These are phyloP conservation scores for Bipolaris sorokiniana DNA, from an alignment of 2,329 filamentous ascomycete species.

Conservation along the genomic window DNA sequence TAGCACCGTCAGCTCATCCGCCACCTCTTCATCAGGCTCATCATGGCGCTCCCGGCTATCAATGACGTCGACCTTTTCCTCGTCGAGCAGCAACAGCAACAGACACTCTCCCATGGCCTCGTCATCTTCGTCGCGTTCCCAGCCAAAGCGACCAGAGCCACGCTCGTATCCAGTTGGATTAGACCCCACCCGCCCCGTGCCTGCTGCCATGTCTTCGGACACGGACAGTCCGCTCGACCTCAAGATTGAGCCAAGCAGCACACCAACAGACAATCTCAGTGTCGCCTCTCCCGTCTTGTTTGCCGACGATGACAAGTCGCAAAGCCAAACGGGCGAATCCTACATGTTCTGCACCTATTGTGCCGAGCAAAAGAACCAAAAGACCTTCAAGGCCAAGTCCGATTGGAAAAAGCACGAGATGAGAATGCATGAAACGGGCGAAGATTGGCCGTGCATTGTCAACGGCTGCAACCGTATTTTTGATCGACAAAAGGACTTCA, in stretches of 20 bases:
- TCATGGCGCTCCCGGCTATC: conserved; percentile 45
- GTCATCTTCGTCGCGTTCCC: conserved; percentile 41
- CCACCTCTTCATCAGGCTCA: conserved; percentile 39
- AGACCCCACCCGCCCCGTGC: conserved; percentile 42
- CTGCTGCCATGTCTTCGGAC: conserved; percentile 41
- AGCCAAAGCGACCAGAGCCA: conserved; percentile 38
- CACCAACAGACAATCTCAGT: conserved; percentile 43
- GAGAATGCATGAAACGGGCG: conserved; percentile 49
- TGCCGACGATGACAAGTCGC: conserved; percentile 29
- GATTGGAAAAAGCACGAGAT: conserved; percentile 51
- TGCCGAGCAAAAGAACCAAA: conserved; percentile 42
- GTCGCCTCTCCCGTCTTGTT: conserved; percentile 34
- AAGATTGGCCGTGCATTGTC: conserved; percentile 47
- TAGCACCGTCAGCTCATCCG: conserved; percentile 36
- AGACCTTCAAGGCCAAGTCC: conserved; percentile 49
- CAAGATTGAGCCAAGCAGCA: conserved; percentile 38
- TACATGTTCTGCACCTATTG: conserved; percentile 50
- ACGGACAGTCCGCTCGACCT: conserved; percentile 40
- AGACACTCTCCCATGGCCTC: conserved; percentile 36
- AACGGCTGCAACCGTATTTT: conserved; percentile 45
- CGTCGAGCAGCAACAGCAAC: conserved; percentile 37
- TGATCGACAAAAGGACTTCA: conserved; percentile 47
- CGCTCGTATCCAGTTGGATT: conserved; percentile 44
- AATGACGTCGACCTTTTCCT: conserved; percentile 42
- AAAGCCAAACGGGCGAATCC: conserved; percentile 38